Percentiles rank a stretch among this genome's conserved stretches.
Conservation (phyloP, 345 rosid species). For the Eucalyptus melliodora region DNA sequence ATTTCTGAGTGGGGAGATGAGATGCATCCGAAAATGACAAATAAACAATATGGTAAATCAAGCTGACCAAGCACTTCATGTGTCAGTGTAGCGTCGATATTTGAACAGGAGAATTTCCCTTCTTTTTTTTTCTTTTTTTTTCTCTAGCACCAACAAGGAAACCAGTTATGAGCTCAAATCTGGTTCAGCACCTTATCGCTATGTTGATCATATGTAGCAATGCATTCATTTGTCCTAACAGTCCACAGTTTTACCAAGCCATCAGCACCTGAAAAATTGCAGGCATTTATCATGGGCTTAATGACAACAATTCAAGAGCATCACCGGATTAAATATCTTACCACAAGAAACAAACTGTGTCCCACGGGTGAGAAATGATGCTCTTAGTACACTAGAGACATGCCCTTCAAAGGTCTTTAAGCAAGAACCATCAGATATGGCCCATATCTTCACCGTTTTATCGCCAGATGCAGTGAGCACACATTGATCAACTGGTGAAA, state of each 20-base stretch:
- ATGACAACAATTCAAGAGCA: background rate
- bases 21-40: background rate
- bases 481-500: conserved; percentile 94
- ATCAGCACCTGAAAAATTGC: conserved; percentile 63
- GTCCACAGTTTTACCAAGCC: conserved; percentile 94
- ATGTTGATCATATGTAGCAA: conserved; percentile 88
- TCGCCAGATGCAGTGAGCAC: conserved; percentile 94
- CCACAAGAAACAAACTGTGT: conserved; percentile 88
- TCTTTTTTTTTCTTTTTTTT: background rate
- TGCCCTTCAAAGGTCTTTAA: conserved; percentile 97
- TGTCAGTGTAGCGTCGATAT: background rate
- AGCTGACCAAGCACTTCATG: background rate
- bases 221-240: conserved; percentile 75
- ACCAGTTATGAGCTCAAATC: background rate
- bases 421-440: conserved; percentile 87
- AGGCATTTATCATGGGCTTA: background rate
- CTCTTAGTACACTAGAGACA: conserved; percentile 80
- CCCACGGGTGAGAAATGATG: conserved; percentile 83
- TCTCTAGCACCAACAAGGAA: background rate
- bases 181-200: conserved; percentile 68
- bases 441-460: conserved; percentile 88
- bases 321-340: conserved; percentile 12
- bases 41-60: background rate
- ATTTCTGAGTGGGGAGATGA: background rate
- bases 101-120: background rate